phyloP scores from a whole-genome alignment of 345 rosid species.

The Sonneratia caseolaris region DNA sequence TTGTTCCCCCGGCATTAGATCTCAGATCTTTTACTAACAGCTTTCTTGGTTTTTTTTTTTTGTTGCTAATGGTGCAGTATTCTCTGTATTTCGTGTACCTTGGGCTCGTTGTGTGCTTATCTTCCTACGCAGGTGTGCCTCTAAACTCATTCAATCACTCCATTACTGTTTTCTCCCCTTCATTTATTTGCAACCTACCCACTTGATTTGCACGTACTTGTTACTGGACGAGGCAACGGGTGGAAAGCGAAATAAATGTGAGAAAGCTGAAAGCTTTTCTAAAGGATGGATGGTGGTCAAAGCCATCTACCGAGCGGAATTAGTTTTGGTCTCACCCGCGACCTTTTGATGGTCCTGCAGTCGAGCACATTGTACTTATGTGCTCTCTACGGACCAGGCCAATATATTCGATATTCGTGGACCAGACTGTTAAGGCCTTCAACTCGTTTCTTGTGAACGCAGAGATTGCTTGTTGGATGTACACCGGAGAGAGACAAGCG shows the following conservation, averaged over 20 bases:
- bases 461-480: conserved; percentile 99
- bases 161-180: too few species aligned
- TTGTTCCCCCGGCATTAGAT: conserved; percentile 20
- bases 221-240: background rate
- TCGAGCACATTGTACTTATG: too few species aligned
- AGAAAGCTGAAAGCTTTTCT: too few species aligned
- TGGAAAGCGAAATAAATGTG: too few species aligned
- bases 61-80: conserved; percentile 45
- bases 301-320: too few species aligned
- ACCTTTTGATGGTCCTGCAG: too few species aligned
- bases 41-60: background rate
- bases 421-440: background rate
- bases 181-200: too few species aligned
- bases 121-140: conserved; percentile 82
- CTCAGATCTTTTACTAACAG: conserved; percentile 23
- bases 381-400: too few species aligned
- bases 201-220: background rate
- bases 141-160: background rate
- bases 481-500: conserved; percentile 92
- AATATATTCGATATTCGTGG: background rate
- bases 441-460: conserved; percentile 5
- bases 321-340: too few species aligned
- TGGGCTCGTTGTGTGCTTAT: conserved; percentile 88
- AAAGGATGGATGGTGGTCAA: too few species aligned
- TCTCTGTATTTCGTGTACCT: conserved; percentile 93